phyloP scores from a whole-genome alignment of 2,329 filamentous ascomycete species.

The Colletotrichum lini region DNA sequence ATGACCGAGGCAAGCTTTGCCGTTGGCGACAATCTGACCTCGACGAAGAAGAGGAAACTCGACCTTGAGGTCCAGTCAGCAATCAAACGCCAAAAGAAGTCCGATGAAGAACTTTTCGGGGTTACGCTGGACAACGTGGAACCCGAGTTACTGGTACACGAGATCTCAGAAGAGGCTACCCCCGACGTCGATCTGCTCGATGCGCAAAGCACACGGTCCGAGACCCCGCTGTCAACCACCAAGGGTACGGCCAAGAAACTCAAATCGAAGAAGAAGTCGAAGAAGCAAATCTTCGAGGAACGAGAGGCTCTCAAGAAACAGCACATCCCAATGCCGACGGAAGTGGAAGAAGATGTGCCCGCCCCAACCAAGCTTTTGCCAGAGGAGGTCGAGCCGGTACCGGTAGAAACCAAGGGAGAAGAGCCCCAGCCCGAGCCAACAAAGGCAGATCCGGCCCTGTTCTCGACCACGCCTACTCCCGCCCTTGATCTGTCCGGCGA shows the following conservation, averaged over 20 bases:
- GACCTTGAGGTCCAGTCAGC: slow-evolving; percentile 77
- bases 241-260: slow-evolving; percentile 71
- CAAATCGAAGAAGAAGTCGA: slow-evolving; percentile 81
- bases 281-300: slow-evolving; percentile 82
- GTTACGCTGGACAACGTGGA: slow-evolving; percentile 70
- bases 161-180: slow-evolving; percentile 66
- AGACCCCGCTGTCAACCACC: slow-evolving; percentile 60
- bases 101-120: slow-evolving; percentile 83
- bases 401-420: slow-evolving; percentile 52
- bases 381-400: slow-evolving; percentile 52
- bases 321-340: slow-evolving; percentile 61
- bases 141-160: slow-evolving; percentile 61
- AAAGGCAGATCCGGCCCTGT: slow-evolving; percentile 60
- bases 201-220: slow-evolving; percentile 61
- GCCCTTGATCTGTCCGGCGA: slow-evolving; percentile 62
- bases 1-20: slow-evolving; percentile 82
- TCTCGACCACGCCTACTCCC: slow-evolving; percentile 63
- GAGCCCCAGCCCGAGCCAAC: slow-evolving; percentile 48
- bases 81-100: slow-evolving; percentile 85
- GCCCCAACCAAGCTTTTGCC: slow-evolving; percentile 48
- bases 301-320: slow-evolving; percentile 72
- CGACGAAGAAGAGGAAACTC: slow-evolving; percentile 79
- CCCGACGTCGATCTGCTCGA: slow-evolving; percentile 63
- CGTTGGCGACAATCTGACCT: slow-evolving; percentile 68
- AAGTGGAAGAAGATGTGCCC: slow-evolving; percentile 44